These are phyloP conservation scores for Periconia macrospinosa DNA, from an alignment of 2,329 filamentous ascomycete genomes.

Conservation along the genomic window DNA sequence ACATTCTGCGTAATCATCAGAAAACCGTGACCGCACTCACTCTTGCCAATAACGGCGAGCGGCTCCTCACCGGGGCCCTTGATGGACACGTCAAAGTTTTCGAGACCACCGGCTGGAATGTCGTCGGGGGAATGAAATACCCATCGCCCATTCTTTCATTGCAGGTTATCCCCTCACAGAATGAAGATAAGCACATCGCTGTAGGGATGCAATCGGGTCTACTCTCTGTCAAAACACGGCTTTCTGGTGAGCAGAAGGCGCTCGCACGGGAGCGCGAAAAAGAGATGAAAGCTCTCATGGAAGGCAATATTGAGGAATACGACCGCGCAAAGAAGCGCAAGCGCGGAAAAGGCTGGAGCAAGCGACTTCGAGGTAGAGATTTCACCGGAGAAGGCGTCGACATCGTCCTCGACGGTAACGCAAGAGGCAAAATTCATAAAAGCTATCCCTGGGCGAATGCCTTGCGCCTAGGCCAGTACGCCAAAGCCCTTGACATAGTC, in stretches of 20 bases:
- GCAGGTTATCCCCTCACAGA: constrained; percentile 69
- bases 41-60: constrained; percentile 75
- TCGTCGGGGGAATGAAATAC: constrained; percentile 94
- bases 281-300: constrained; percentile 80
- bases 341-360: constrained; percentile 62
- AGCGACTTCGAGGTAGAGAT: constrained; percentile 70
- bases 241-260: constrained; percentile 78
- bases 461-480: constrained; percentile 77
- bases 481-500: constrained; percentile 76
- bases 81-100: constrained; percentile 98
- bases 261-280: constrained; percentile 75
- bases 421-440: constrained; percentile 64
- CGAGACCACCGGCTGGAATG: constrained; percentile 91
- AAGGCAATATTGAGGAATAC: constrained; percentile 76
- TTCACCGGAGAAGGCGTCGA: constrained; percentile 83
- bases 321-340: constrained; percentile 71
- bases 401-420: constrained; percentile 81
- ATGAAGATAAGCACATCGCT: constrained; percentile 87
- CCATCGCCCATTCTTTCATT: constrained; percentile 86
- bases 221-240: constrained; percentile 86
- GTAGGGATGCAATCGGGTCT: constrained; percentile 94
- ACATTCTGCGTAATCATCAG: constrained; percentile 90
- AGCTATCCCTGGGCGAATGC: constrained; percentile 78
- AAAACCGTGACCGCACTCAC: constrained; percentile 93
- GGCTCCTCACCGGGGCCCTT: constrained; percentile 83